phyloP scores from a whole-genome alignment of 108 stramenopile genomes.

The Nannochloropsis oceanica region DNA sequence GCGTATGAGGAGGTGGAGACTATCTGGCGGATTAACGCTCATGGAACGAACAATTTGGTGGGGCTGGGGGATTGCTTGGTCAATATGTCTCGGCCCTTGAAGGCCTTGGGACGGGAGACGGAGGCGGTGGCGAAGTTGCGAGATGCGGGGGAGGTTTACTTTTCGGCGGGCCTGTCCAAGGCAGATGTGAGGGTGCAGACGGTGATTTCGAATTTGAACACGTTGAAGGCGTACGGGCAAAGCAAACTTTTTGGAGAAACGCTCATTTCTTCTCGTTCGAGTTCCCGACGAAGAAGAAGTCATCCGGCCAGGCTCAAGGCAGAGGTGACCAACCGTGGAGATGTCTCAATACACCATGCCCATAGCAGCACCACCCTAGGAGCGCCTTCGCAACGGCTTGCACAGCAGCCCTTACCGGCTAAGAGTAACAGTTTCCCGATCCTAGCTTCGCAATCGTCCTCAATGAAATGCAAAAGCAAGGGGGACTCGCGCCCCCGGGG shows the following conservation, averaged over 20 bases:
- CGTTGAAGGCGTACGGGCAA: neutral
- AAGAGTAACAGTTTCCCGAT: too few species aligned
- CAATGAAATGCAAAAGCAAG: too few species aligned
- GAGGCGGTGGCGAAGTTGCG: neutral
- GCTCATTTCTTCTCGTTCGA: too few species aligned
- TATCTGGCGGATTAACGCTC: neutral
- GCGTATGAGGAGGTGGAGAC: neutral
- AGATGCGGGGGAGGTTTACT: neutral
- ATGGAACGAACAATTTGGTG: neutral
- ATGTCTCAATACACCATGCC: too few species aligned
- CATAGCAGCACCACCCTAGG: too few species aligned
- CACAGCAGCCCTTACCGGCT: too few species aligned
- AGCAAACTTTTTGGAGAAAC: neutral
- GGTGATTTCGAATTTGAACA: neutral
- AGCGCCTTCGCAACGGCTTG: too few species aligned
- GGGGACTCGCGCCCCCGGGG: too few species aligned
- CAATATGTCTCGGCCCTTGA: neutral
- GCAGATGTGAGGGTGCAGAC: neutral
- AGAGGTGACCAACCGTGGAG: too few species aligned
- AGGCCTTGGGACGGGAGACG: neutral
- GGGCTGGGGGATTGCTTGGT: neutral
- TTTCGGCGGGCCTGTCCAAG: neutral
- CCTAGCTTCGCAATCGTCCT: too few species aligned
- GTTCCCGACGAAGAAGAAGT: too few species aligned
- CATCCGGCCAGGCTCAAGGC: too few species aligned